These are phyloP conservation scores for Zymoseptoria ardabiliae DNA, from an alignment of 2,329 filamentous ascomycete species.

Conservation along the genomic window DNA sequence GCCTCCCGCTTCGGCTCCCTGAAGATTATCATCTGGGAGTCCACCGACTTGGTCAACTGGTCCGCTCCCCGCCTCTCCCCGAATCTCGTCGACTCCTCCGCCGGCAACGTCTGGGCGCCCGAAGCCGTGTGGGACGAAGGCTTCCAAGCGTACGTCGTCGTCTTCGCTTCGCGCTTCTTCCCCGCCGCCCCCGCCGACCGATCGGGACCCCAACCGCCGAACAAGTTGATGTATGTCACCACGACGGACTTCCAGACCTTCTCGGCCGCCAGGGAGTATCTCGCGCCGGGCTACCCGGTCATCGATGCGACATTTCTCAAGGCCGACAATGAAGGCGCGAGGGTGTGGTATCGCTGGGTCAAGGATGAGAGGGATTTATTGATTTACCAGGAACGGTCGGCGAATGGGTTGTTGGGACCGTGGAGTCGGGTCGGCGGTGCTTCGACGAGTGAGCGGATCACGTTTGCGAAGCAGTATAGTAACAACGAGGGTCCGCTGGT, in stretches of 20 bases:
- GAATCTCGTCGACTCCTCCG: constrained; percentile 6
- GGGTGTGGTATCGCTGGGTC: constrained; percentile 16
- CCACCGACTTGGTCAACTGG: constrained; percentile 8
- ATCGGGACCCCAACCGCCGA: constrained; percentile 10
- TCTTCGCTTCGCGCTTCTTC: constrained; percentile 12
- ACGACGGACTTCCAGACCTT: constrained; percentile 14
- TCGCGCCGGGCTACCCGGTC: constrained; percentile 12
- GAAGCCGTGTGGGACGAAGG: constrained; percentile 12
- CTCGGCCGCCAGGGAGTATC: constrained; percentile 12
- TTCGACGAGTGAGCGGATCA: constrained; percentile 6
- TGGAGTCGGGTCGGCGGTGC: constrained; percentile 13
- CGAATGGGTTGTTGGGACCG: constrained; percentile 11
- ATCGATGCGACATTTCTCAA: constrained; percentile 15
- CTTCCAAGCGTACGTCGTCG: constrained; percentile 7
- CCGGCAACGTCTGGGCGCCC: constrained; percentile 14
- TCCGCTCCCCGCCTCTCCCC: constrained; percentile 5
- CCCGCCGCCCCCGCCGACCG: constrained; percentile 6
- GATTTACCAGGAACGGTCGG: constrained; percentile 14
- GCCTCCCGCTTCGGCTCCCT: constrained; percentile 19
- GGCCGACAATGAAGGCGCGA: constrained; percentile 5
- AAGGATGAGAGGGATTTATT: constrained; percentile 12
- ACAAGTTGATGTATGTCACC: constrained; percentile 14
- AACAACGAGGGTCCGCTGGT: constrained; percentile 15
- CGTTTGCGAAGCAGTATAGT: constrained; percentile 10
- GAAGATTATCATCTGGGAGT: constrained; percentile 15